Conservation (phyloP, 2,329 filamentous ascomycete genomes). For the Cladosporium oxysporum region DNA sequence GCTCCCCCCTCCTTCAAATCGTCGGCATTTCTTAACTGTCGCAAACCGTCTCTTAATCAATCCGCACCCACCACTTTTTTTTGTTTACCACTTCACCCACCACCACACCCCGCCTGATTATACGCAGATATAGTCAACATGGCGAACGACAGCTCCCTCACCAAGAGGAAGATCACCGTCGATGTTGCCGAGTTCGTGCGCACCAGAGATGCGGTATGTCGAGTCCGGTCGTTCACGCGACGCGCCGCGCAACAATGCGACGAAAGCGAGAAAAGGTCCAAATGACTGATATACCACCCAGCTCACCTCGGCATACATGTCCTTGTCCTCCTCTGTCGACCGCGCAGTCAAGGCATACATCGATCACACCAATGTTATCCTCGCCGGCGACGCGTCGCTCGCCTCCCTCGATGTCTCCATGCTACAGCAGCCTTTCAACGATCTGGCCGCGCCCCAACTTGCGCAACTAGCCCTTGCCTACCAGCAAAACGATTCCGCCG, state of each 20-base stretch:
- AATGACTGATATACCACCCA: slow-evolving; percentile 48
- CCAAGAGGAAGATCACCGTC: slow-evolving; percentile 25
- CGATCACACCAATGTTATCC: slow-evolving; percentile 81
- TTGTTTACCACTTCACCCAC: background rate
- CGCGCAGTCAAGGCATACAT: slow-evolving; percentile 82
- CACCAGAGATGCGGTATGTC: slow-evolving; percentile 78
- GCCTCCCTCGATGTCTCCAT: slow-evolving; percentile 36
- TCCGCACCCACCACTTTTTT: background rate
- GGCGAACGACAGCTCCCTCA: slow-evolving; percentile 13
- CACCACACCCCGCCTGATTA: background rate
- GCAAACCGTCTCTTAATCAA: slow-evolving; percentile 14
- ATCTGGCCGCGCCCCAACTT: slow-evolving; percentile 29
- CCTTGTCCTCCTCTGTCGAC: slow-evolving; percentile 76
- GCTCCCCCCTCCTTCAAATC: slow-evolving; percentile 5
- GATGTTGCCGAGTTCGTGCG: slow-evolving; percentile 64
- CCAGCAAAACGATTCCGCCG: slow-evolving; percentile 22
- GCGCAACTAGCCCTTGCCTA: slow-evolving; percentile 29
- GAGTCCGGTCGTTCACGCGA: slow-evolving; percentile 8
- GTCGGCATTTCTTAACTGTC: slow-evolving; percentile 10
- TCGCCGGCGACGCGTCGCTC: slow-evolving; percentile 52
- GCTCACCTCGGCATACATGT: slow-evolving; percentile 76
- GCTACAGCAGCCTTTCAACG: slow-evolving; percentile 34
- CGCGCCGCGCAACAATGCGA: slow-evolving; percentile 24
- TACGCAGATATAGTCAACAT: background rate
- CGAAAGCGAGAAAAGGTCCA: slow-evolving; percentile 10